Percentiles rank a stretch among this genome's conserved stretches.
Conservation (phyloP, 108 stramenopile species). For the Nitzschia palea region DNA sequence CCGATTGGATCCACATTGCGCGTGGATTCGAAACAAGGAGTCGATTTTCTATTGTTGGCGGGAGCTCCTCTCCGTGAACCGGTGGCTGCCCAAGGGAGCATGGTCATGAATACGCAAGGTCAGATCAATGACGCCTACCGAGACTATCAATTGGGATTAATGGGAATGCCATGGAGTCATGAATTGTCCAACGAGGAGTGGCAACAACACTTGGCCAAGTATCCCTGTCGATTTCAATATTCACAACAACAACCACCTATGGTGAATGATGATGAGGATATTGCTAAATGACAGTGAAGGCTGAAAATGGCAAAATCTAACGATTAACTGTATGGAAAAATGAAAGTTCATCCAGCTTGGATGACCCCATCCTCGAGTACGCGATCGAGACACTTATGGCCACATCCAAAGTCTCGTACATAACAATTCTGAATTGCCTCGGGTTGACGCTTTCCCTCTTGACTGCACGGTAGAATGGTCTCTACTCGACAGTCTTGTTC, state of each 20-base stretch:
- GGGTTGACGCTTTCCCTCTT: background rate
- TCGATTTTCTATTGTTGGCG: constrained; percentile 68
- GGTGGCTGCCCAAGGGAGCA: constrained; percentile 62
- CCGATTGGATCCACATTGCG: background rate
- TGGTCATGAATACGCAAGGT: constrained; percentile 72
- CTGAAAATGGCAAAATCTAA: too few relatives aligned
- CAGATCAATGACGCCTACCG: constrained; percentile 69
- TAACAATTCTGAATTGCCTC: constrained; percentile 1
- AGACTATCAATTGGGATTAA: constrained; percentile 69
- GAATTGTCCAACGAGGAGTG: constrained; percentile 68
- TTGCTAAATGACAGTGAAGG: too few relatives aligned
- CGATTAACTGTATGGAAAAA: too few relatives aligned
- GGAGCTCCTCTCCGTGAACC: constrained; percentile 71
- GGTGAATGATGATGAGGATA: too few relatives aligned
- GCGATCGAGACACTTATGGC: background rate
- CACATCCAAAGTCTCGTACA: background rate
- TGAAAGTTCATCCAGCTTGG: too few relatives aligned
- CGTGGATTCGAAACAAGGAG: constrained; percentile 16
- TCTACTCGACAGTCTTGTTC: background rate
- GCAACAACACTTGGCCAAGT: constrained; percentile 57
- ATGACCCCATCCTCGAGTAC: too few relatives aligned
- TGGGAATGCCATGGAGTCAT: constrained; percentile 76
- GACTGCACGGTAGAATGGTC: background rate
- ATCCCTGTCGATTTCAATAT: constrained; percentile 54
- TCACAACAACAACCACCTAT: too few relatives aligned